phyloP scores from a whole-genome alignment of 331 rosid genomes.

The Malus hybrid region DNA sequence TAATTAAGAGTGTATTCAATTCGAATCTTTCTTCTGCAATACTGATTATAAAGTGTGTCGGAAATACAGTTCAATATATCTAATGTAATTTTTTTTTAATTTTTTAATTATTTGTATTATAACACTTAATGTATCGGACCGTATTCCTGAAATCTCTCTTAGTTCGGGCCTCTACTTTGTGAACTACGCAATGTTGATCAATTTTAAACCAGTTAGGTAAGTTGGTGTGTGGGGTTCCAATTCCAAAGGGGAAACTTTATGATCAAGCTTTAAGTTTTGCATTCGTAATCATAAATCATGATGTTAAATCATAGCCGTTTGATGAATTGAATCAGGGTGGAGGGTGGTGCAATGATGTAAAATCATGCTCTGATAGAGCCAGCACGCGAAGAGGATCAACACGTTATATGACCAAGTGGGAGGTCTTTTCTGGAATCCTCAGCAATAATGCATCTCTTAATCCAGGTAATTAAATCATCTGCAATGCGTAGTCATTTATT shows the following conservation, averaged over 20 bases:
- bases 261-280: background rate
- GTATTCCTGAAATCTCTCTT: accelerated
- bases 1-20: no score
- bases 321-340: slow-evolving; percentile 50
- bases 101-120: no score
- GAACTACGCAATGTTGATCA: no score
- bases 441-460: slow-evolving; percentile 67
- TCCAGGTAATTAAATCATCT: slow-evolving; percentile 47
- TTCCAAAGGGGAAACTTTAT: no score
- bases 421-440: slow-evolving; percentile 68
- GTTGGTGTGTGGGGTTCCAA: no score
- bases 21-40: no score
- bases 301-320: background rate
- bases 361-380: slow-evolving; percentile 78
- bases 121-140: accelerated
- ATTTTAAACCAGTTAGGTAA: no score
- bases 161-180: no score
- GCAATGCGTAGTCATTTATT: background rate
- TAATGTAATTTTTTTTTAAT: no score
- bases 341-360: slow-evolving; percentile 87
- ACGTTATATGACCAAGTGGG: slow-evolving; percentile 53
- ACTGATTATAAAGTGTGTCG: accelerated
- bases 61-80: accelerated
- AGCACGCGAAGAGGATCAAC: slow-evolving; percentile 72
- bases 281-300: background rate